Evolutionary conservation across 441 rosid genomes (phyloP), one percentile per base, ranked within the genome.

Genomic region (Biscutella laevigata): DNA sequence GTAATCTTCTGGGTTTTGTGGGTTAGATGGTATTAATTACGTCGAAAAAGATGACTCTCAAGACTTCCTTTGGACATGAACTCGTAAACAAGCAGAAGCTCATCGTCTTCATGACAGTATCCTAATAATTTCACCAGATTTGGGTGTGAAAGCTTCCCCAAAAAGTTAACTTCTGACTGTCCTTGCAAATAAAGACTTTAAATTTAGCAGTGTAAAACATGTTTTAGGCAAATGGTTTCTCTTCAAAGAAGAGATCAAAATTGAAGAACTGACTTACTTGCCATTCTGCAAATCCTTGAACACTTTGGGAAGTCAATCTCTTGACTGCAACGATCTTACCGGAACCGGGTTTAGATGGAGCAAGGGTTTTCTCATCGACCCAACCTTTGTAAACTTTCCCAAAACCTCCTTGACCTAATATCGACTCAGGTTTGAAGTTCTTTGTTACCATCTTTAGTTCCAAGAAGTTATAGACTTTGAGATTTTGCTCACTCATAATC

Each of bases 381-480:
- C 85, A 79, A 27, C 85, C 82, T 67, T 70, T 74, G 62, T 61
- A 79, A 20, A 79, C 85, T 59, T 63, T 77, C 2, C 85, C 82
- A n/a, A 77, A 79, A 8, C 80, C 82, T 41, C 85, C 85, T 59
- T 79, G 78, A 2, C 82, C 85, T 71, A 79, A 48, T 60, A 76
- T 47, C 47, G 70, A 59, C n/a, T 79, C 84, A 30, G 74, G 27
- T 50, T 53, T 74, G 45, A 79, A 79, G 17, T 70, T 70, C 70
- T 53, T 76, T 0, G 82, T 74, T 0, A 80, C 82, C 9, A 36
- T 37, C 40, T 38, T 72, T 52, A 76, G 51, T 8, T 79, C 82
- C 22, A 59, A 26, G 50, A 79, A 72, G 25, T 11, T 76, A 47
- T 64, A 76, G 4, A 62, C 73, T 45, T 62, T 74, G 26, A 79